phyloP scores from a whole-genome alignment of 2,329 filamentous ascomycete species.

The Diaporthe sp. region DNA sequence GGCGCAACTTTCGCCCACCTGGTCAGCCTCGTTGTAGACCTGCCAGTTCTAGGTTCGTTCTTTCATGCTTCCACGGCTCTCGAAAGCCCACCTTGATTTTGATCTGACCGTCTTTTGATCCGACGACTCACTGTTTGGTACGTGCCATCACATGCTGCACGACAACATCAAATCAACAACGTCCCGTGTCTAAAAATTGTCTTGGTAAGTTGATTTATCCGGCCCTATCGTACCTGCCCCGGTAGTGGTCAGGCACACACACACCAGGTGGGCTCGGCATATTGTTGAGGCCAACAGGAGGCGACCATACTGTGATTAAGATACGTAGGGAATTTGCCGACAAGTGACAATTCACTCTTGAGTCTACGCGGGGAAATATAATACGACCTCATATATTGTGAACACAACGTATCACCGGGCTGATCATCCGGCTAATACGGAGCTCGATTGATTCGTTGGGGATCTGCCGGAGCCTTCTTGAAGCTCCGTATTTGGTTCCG shows the following conservation, averaged over 20 bases:
- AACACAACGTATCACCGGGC: background rate
- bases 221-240: background rate
- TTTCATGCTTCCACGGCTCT: background rate
- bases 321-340: slow-evolving; percentile 4
- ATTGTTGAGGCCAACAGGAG: background rate
- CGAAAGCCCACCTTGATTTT: background rate
- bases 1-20: background rate
- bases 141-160: background rate
- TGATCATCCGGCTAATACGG: slow-evolving; percentile 26
- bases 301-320: background rate
- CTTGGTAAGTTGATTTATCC: slow-evolving; percentile 2
- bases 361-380: background rate
- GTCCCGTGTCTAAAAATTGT: slow-evolving; percentile 8
- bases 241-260: background rate
- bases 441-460: background rate
- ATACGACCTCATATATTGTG: background rate
- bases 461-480: slow-evolving; percentile 10
- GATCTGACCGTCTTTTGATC: background rate
- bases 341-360: background rate
- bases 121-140: background rate
- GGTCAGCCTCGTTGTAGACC: background rate
- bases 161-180: background rate
- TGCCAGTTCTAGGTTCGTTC: background rate
- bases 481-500: slow-evolving; percentile 17
- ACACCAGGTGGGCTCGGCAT: background rate